Evolutionary conservation across 139 green algal species (phyloP), one percentile per base, ranked within the genome.

Genomic region (Coccomyxa sp.): DNA sequence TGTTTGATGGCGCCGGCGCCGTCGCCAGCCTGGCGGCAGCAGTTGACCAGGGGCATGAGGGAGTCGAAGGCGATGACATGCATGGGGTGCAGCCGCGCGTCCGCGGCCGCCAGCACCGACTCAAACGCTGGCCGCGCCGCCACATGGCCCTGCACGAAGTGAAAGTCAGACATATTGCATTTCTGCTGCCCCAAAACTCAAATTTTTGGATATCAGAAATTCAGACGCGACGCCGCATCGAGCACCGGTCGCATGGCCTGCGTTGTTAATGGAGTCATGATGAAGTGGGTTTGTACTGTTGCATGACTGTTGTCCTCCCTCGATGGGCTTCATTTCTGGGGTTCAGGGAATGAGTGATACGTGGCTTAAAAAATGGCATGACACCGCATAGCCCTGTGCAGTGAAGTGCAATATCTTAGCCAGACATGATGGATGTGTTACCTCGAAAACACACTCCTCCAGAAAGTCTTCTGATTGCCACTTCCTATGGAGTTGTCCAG

Each of bases 1-100:
- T 71, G 21, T 9, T 25, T 21, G 4, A 71, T 71, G 63, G 63
- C 63, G 18, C 18, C 63, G 4, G 63, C 18, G 63, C 18, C 18
- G 9, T 86, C 83, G 25, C 66, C 77, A 27, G 51, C 60, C 4
- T 27, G 32, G 21, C 71, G 67, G 68, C 83, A 83, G 68, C 68
- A 79, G 57, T 86, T 86, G 14, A 82, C 30, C 10, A 83, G 67
- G 28, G 79, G 83, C 58, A 83, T 81, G 68, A 80, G 74, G 79
- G 79, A 79, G 79, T 86, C 83, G 11, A 86, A 31, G 17, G 58
- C 30, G 14, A 71, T 75, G 38, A 81, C 58, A 57, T 86, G 83
- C 79, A 81, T 67, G 21, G 57, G 30, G 28, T 86, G 67, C 57
- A 83, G 83, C 83, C 3, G 45, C 38, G 17, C 78, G 71, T 80